phyloP scores from a whole-genome alignment of 768 basidiomycete genomes.

The Aureoboletus auriporus region DNA sequence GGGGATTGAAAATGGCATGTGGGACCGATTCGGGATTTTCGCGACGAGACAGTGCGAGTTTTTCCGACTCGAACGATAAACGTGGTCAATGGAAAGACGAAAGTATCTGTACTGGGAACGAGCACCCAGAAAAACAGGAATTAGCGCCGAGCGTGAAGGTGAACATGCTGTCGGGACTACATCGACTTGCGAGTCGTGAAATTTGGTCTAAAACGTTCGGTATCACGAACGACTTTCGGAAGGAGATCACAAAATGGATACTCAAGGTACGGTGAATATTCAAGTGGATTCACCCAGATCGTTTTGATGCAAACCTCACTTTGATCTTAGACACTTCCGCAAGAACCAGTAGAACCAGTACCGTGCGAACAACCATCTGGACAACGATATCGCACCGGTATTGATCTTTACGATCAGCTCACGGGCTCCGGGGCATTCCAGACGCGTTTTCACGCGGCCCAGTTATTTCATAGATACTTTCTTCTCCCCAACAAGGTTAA shows the following conservation, averaged over 20 bases:
- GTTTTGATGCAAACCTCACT: background rate
- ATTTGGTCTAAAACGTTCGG: conserved; percentile 22
- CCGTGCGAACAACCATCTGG: background rate
- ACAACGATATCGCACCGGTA: background rate
- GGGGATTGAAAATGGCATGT: background rate
- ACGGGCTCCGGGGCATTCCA: conserved; percentile 39
- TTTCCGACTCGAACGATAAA: conserved; percentile 10
- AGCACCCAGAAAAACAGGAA: conserved; percentile 19
- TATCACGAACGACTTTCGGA: conserved; percentile 33
- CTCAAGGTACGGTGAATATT: conserved; percentile 33
- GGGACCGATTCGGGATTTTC: background rate
- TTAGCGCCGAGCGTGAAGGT: background rate
- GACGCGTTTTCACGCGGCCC: conserved; percentile 63
- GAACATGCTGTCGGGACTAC: background rate
- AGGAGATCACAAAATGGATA: conserved; percentile 41
- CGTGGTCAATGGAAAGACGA: conserved; percentile 16
- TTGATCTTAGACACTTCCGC: conserved; percentile 1
- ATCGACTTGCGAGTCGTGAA: background rate
- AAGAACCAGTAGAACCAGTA: conserved; percentile 2
- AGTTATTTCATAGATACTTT: conserved; percentile 58
- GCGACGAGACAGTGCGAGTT: conserved; percentile 9
- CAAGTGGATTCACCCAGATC: background rate
- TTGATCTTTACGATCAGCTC: conserved; percentile 48
- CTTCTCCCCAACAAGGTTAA: conserved; percentile 28
- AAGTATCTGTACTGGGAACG: conserved; percentile 8